phyloP scores from a whole-genome alignment of 129 eudicot species.

The Smallanthus sonchifolius region DNA sequence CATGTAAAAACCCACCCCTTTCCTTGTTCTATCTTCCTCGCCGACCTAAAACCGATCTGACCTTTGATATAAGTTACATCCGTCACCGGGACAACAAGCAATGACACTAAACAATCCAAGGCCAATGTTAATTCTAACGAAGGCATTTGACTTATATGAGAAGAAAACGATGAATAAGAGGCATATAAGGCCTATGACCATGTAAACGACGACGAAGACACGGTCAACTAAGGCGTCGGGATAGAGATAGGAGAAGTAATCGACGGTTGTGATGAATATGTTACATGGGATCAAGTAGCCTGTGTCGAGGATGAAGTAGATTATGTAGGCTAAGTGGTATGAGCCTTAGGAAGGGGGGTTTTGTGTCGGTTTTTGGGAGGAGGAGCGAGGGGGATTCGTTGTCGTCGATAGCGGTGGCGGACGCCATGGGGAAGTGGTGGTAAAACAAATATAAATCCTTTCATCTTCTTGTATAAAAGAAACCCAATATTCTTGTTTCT shows the following conservation, averaged over 20 bases:
- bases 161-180: slow-evolving; percentile 47
- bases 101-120: slow-evolving; percentile 51
- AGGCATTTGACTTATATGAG: slow-evolving; percentile 45
- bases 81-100: too few relatives aligned
- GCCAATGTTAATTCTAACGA: slow-evolving; percentile 72
- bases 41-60: too few relatives aligned
- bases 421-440: slow-evolving; percentile 15
- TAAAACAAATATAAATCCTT: neutral
- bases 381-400: slow-evolving; percentile 44
- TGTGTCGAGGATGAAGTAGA: too few relatives aligned
- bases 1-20: too few relatives aligned
- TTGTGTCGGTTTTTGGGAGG: too few relatives aligned
- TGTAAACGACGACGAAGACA: slow-evolving; percentile 65
- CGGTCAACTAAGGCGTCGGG: slow-evolving; percentile 84
- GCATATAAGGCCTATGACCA: slow-evolving; percentile 50
- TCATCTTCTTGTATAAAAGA: too few relatives aligned
- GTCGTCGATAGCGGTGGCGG: slow-evolving; percentile 33
- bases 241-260: slow-evolving; percentile 84
- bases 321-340: too few relatives aligned
- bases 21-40: too few relatives aligned
- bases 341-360: too few relatives aligned
- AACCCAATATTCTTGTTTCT: too few relatives aligned
- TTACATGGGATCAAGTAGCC: too few relatives aligned
- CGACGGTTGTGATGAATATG: slow-evolving; percentile 99
- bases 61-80: too few relatives aligned